Base-by-base conservation (phyloP, 2,329 filamentous ascomycete species). In the Metarhizium robertsii region DNA sequence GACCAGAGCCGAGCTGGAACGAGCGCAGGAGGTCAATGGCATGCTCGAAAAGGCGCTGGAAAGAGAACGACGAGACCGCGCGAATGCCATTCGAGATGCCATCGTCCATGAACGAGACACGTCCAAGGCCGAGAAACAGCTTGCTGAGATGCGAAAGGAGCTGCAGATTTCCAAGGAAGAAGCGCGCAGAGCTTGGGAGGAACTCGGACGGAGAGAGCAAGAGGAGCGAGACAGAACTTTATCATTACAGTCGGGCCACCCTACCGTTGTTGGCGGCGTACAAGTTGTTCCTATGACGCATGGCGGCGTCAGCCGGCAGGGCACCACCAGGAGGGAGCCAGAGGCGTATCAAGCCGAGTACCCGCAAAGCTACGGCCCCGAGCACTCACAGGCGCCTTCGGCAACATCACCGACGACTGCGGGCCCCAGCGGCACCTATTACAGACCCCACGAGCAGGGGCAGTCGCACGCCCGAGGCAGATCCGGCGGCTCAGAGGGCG, bases 91-190 rank as follows among this genome's bases (percentile, higher is more conserved):
- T 55, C 78, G 80, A 14, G 80, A 86, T 7, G 80, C 84, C 32
- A 78, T 89, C 52, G 80, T 84, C 51, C 79, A 85, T 42, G 84
- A 90, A 60, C 79, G 80, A 10, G 87, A 88, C 53, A 87, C 83
- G 61, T 87, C 89, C 54, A 88, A 85, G 65, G 81, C 84, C 0
- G 86, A 95, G 62, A 89, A 90, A 65, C 79, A 90, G 62, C 80
- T 95, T n/a, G 78, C 80, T 16, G 94, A 97, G 70, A 91, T 96
- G 87, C 87, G 88, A 63, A 89, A 94, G 60, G 94, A 99, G 71
- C 78, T 97, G 43, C 83, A 88, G 64, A 99, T 99, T 58, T 95
- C 92, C 43, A 96, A 96, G 67, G 92, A 96, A 63, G 94, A 99
- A 71, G 92, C 94, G 8, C 85, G 92, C 40, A 84, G 94, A 56